Evolutionary conservation across 208 protist genomes (phyloP).

Genomic region (Naegleria lovaniensis): DNA sequence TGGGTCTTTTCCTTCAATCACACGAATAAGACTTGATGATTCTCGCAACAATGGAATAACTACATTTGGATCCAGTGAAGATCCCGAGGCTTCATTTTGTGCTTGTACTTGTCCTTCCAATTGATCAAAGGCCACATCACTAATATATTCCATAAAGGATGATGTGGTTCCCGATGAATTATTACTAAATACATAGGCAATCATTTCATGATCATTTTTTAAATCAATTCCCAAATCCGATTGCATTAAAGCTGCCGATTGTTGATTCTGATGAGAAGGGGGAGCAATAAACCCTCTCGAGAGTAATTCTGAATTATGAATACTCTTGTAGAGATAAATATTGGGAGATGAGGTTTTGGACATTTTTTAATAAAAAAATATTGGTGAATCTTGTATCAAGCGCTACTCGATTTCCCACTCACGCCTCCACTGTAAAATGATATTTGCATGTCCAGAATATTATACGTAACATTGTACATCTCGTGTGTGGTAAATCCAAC

Average conservation of each 20-base stretch:
- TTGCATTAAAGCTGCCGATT: background rate
- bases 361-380: too few species aligned
- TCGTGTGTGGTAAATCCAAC: too few species aligned
- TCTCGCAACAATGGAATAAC: background rate
- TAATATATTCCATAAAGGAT: background rate
- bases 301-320: background rate
- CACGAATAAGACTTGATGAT: background rate
- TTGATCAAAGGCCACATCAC: background rate
- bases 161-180: background rate
- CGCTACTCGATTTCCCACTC: too few species aligned
- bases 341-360: background rate
- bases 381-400: too few species aligned
- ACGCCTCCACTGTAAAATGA: too few species aligned
- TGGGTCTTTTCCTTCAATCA: background rate
- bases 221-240: background rate
- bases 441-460: too few species aligned
- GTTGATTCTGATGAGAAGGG: background rate
- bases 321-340: background rate
- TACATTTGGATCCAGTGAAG: background rate
- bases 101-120: background rate
- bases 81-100: background rate
- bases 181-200: background rate
- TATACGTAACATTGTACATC: too few species aligned
- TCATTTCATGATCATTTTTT: background rate
- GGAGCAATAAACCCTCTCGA: background rate